These are phyloP conservation scores for Pseudocohnilembus persalinus DNA, from an alignment of 169 alveolate genomes.

Conservation along the genomic window DNA sequence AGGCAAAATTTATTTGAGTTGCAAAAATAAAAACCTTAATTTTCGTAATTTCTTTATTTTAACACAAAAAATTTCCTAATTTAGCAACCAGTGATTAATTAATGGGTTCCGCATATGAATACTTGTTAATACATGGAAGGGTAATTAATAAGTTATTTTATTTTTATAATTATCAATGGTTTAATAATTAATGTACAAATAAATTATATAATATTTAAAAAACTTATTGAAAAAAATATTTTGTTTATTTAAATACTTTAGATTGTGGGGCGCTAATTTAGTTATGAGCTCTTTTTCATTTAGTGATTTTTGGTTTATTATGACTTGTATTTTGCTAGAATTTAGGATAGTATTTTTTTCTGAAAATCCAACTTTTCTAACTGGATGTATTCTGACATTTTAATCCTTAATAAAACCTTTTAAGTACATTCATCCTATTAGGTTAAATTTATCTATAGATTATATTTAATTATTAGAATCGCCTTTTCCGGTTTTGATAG, in stretches of 20 bases:
- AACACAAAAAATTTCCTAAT: no score
- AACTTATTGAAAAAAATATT: no score
- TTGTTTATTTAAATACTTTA: no score
- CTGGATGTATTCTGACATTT: background rate
- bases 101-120: background rate
- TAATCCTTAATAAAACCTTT: background rate
- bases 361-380: background rate
- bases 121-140: background rate
- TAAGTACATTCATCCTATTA: background rate
- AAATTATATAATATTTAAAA: no score
- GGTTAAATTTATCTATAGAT: background rate
- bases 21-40: background rate
- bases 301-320: background rate
- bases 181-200: no score
- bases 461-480: background rate
- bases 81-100: background rate
- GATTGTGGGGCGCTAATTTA: background rate
- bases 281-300: background rate
- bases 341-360: background rate
- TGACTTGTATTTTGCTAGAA: background rate
- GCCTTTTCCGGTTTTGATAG: background rate
- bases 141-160: background rate
- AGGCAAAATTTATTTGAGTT: no score
- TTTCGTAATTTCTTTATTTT: background rate
- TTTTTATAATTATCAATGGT: background rate